Percentiles rank a stretch among this genome's conserved stretches.
phyloP scores from a whole-genome alignment of 139 green algal genomes.

The Dunaliella sp. region DNA sequence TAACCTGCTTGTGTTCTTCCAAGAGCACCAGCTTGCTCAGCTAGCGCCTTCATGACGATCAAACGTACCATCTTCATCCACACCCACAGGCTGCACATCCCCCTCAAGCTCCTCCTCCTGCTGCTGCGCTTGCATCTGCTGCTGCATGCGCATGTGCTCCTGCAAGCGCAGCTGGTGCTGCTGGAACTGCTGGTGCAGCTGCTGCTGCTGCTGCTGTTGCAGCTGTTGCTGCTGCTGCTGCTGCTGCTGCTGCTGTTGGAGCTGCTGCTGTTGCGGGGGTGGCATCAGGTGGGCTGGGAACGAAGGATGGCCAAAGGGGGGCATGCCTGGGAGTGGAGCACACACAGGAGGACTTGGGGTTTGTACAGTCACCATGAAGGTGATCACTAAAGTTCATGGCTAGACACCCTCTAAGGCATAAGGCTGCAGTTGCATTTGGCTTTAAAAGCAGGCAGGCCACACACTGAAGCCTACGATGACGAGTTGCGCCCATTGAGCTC shows the following conservation, averaged over 20 bases:
- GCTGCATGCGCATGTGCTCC: not conserved
- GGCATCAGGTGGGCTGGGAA: not conserved
- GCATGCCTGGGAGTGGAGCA: too few species aligned
- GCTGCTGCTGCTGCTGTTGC: constrained; percentile 1
- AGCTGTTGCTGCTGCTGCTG: constrained; percentile 3
- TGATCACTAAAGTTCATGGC: too few species aligned
- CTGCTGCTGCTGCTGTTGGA: not conserved
- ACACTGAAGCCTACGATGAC: too few species aligned
- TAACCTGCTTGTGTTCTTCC: not conserved
- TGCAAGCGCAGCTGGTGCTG: not conserved
- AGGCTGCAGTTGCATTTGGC: too few species aligned
- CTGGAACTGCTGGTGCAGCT: not conserved
- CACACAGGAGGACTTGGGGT: too few species aligned
- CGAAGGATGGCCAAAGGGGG: not conserved
- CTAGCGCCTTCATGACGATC: not conserved
- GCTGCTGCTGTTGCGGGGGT: not conserved
- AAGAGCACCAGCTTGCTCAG: not conserved
- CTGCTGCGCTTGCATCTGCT: not conserved
- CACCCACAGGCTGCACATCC: not conserved
- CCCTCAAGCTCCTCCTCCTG: not conserved
- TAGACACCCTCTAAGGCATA: too few species aligned
- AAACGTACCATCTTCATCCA: not conserved
- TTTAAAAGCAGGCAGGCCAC: too few species aligned
- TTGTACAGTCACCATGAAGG: too few species aligned
- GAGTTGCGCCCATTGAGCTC: too few species aligned